Evolutionary conservation across 306 rosid genomes (phyloP).

Genomic region (Argentina anserina): DNA sequence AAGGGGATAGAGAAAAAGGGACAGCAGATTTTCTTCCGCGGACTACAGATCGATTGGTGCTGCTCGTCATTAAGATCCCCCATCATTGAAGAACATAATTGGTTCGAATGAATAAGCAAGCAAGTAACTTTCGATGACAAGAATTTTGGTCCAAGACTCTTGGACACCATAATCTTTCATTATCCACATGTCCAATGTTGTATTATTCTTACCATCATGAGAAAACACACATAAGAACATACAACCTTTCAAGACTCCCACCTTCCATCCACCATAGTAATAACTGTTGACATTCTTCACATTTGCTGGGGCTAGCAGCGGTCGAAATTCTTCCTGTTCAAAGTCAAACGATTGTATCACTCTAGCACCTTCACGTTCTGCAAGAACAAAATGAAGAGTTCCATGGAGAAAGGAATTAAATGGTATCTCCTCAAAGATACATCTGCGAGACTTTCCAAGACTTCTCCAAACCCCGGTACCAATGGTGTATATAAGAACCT

Average conservation of each 20-base stretch:
- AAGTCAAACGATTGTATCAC: not conserved
- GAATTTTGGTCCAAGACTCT: constrained; percentile 23
- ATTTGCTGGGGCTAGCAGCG: not conserved
- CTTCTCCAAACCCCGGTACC: constrained; percentile 1
- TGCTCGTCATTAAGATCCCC: constrained; percentile 1
- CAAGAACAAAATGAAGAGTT: not conserved
- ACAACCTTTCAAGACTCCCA: constrained; percentile 10
- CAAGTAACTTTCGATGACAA: not conserved
- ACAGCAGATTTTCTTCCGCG: too few species aligned
- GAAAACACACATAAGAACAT: not conserved
- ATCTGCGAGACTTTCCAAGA: not conserved
- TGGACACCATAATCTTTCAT: constrained; percentile 21
- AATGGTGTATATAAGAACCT: not conserved
- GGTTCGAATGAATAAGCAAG: not conserved
- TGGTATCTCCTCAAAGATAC: not conserved
- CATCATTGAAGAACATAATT: not conserved
- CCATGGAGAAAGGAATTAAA: not conserved
- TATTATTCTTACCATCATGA: too few species aligned
- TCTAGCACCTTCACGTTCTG: too few species aligned
- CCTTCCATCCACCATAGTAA: too few species aligned
- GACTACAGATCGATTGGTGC: too few species aligned
- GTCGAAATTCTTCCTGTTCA: not conserved
- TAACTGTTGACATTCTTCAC: too few species aligned
- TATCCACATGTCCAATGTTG: constrained; percentile 3
- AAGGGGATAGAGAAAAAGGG: too few species aligned